phyloP scores from a whole-genome alignment of 2,329 filamentous ascomycete genomes.

The Emmonsia crescens region DNA sequence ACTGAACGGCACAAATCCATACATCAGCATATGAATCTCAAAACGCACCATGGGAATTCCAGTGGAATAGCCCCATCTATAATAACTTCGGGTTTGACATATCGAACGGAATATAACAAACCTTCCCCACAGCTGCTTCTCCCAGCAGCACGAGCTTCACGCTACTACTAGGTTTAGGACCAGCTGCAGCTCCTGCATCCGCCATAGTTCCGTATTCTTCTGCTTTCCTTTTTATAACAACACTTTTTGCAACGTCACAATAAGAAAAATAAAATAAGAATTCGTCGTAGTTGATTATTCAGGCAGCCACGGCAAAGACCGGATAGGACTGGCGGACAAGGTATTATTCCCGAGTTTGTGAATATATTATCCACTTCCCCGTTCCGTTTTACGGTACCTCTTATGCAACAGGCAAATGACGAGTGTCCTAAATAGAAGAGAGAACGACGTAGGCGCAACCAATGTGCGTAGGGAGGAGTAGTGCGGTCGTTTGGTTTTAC shows the following conservation, averaged over 20 bases:
- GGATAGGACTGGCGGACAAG: neutral
- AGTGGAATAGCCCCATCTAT: neutral
- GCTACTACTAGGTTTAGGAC: slow-evolving; percentile 95
- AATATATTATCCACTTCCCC: neutral
- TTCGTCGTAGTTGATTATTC: neutral
- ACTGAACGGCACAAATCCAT: slow-evolving; percentile 43
- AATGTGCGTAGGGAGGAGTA: neutral
- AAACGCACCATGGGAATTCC: neutral
- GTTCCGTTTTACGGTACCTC: neutral
- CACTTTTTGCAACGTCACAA: neutral
- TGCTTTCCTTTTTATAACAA: neutral
- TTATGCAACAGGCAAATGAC: neutral
- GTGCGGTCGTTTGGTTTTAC: neutral
- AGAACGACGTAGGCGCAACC: neutral
- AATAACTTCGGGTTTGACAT: neutral
- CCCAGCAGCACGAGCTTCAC: slow-evolving; percentile 97
- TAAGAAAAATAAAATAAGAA: neutral
- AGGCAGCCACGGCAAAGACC: neutral
- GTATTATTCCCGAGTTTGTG: neutral
- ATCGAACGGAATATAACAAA: slow-evolving; percentile 32
- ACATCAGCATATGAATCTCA: slow-evolving; percentile 6
- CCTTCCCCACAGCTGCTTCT: slow-evolving; percentile 97
- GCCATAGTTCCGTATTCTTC: slow-evolving; percentile 45
- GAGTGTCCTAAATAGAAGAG: neutral
- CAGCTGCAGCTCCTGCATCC: slow-evolving; percentile 53